These are phyloP conservation scores for Salix dunnii DNA, from an alignment of 345 rosid genomes.

Conservation along the genomic window DNA sequence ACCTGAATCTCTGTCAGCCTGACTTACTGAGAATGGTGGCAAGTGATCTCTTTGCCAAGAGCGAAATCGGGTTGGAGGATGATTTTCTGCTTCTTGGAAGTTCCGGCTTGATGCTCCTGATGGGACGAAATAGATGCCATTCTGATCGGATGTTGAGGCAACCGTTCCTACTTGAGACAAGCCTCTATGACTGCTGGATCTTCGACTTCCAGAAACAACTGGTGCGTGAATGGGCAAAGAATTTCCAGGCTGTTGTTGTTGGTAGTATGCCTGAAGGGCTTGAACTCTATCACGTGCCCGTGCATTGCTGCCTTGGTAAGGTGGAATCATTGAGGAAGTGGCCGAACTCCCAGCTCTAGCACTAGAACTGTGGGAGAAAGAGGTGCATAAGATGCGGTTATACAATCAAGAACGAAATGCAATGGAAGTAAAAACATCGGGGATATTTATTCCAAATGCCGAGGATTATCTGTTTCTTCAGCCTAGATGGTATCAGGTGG, in stretches of 20 bases:
- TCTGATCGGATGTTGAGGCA: constrained; percentile 68
- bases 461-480: not conserved
- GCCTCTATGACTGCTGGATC: constrained; percentile 54
- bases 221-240: constrained; percentile 58
- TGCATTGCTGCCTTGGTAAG: constrained; percentile 87
- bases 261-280: constrained; percentile 94
- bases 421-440: not conserved
- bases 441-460: not conserved
- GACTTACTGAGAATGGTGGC: constrained; percentile 50
- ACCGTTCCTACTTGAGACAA: constrained; percentile 49
- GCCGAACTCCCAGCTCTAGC: constrained; percentile 72
- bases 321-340: constrained; percentile 58
- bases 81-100: constrained; percentile 44
- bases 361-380: constrained; percentile 43
- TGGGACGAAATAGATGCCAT: constrained; percentile 63
- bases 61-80: constrained; percentile 8
- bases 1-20: constrained; percentile 60
- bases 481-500: not conserved
- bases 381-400: not conserved
- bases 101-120: constrained; percentile 43
- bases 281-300: constrained; percentile 85
- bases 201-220: constrained; percentile 41
- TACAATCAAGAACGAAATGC: not conserved
- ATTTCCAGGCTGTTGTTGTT: constrained; percentile 55
- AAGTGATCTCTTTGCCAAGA: constrained; percentile 41